These are phyloP conservation scores for Piper longum DNA, from an alignment of 164 flowering plant species.

Conservation along the genomic window DNA sequence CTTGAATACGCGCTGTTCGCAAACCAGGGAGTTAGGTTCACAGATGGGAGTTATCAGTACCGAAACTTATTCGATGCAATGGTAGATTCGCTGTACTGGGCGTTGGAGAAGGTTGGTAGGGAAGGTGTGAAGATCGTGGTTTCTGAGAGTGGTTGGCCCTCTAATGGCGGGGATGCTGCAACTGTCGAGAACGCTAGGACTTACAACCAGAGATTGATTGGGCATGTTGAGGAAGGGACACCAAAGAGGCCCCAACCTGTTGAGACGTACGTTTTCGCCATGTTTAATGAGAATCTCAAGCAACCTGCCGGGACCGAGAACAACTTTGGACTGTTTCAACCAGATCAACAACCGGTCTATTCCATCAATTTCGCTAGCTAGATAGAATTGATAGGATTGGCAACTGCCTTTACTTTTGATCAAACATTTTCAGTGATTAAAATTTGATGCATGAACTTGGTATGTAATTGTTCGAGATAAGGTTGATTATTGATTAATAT, in stretches of 20 bases:
- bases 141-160: constrained; percentile 13
- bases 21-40: background rate
- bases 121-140: constrained; percentile 2
- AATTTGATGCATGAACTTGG: too few relatives aligned
- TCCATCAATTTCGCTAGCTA: background rate
- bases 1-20: background rate
- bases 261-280: constrained; percentile 11
- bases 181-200: constrained; percentile 6
- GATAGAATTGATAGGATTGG: too few relatives aligned
- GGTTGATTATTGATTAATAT: too few relatives aligned
- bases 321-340: constrained; percentile 11
- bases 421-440: too few relatives aligned
- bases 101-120: constrained; percentile 5
- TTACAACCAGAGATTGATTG: constrained; percentile 6
- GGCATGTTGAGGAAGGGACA: constrained; percentile 6
- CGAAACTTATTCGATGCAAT: constrained; percentile 8
- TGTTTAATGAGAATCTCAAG: constrained; percentile 11
- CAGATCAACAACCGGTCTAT: constrained; percentile 6
- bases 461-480: too few relatives aligned
- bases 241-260: constrained; percentile 6
- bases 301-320: background rate
- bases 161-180: constrained; percentile 2
- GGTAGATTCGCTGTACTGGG: constrained; percentile 7
- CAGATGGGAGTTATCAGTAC: background rate
- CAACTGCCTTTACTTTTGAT: too few relatives aligned